Evolutionary conservation across 805 yeast species (phyloP), one percentile per base, ranked within the genome.

Genomic region (Candida takata): DNA sequence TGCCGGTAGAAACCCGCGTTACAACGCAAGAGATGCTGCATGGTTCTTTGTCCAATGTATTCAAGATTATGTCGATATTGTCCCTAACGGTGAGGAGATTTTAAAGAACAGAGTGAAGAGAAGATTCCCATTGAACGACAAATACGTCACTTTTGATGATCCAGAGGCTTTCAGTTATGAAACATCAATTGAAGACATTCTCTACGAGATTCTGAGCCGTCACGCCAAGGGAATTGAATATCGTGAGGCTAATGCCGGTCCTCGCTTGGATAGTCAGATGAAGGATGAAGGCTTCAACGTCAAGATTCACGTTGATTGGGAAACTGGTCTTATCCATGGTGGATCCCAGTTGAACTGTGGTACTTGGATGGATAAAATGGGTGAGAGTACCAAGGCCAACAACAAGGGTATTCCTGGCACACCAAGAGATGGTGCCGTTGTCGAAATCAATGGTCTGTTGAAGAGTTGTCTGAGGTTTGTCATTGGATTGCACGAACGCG

Each of bases 291-390:
- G 98, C 0, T 90, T 90, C 65, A 82, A 90, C 55, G 88, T 90
- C 30, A 72, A 74, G 44, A 72, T 88, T 2, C 51, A 61, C 39
- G 86, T 88, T 30, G 97, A 90, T 56, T 90, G 97, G 97, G 51
- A 64, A 0, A 87, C 84, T 10, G 98, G 98, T 1, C 62, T 92
- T 21, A 65, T 88, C 4, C 82, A 77, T 57, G 98, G 97, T 31
- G 97, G 98, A 2, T 84, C 84, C 33, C 95, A 84, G 58, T 75
- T 62, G 57, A 90, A 90, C 55, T 90, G 98, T 64, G 98, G 98
- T 16, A 92, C 98, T 0, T 90, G 98, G 98, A 90, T 88, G 96
- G 98, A 90, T 61, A 90, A 90, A 62, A 90, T 90, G 97, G 98
- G 98, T 18, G 97, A 92, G 62, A 84, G 95, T 52, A 77, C 60